Evolutionary conservation across 768 basidiomycete genomes (phyloP), one percentile per base, ranked within the genome.

Genomic region (Megacollybia marginata): DNA sequence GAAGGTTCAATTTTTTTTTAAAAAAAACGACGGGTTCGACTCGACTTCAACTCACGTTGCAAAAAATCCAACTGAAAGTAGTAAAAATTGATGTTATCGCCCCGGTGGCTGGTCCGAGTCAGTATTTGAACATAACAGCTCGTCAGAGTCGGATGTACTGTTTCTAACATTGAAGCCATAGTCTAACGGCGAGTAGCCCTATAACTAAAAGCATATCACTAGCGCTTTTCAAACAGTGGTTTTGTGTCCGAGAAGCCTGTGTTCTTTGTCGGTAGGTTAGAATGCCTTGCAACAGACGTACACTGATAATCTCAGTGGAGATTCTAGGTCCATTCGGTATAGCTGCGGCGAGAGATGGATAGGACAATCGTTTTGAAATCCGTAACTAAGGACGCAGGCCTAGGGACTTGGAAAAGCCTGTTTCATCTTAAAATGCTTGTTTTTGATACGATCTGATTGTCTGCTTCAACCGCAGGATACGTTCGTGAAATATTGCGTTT

Each of bases 401-500:
- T n/a, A 36, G 20, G 33, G 28, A 57, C 54, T 1, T 8, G 56
- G 48, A 19, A 45, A 51, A 7, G 52, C 51, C 87, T 91, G 88
- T 36, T 85, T 77, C 44, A 62, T 68, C 66, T 91, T 91, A 79
- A 83, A 89, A 44, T 70, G 71, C 61, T 90, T 91, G 65, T 88
- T 89, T 65, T 89, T 88, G 19, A 88, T 70, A 50, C 87, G 15
- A 82, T 68, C 64, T 88, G 86, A 62, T 90, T 89, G 47, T 70
- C 73, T 62, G 77, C 79, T 54, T 79, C 72, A 16, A 91, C 73
- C 19, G 83, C 88, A 79, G 71, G 35, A 77, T 66, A n/a, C 84
- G 79, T 63, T 91, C 88, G 57, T 85, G 66, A 70, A 44, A 58
- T 18, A 36, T 35, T 10, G 57, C 57, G 2, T 69, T 81, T 13